Conservation (phyloP, 345 rosid genomes). For the Barbarea vulgaris region DNA sequence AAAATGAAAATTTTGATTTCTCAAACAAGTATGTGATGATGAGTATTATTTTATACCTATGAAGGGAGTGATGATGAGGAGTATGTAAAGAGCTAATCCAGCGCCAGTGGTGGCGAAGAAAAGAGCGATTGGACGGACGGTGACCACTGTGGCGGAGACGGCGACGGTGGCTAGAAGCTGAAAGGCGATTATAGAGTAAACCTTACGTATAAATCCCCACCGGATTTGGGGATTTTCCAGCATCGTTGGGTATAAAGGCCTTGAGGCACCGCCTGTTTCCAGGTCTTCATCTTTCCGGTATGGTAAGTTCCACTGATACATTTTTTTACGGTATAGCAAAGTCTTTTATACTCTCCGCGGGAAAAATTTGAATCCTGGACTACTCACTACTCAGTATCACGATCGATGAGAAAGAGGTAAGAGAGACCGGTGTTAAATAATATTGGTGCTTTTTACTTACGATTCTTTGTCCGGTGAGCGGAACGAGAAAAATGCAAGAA, state of each 20-base stretch:
- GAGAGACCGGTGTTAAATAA: too few relatives aligned
- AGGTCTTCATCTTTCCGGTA: slow-evolving; percentile 57
- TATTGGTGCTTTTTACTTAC: too few relatives aligned
- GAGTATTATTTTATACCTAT: slow-evolving; percentile 59
- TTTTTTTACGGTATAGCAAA: slow-evolving; percentile 2
- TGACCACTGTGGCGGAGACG: slow-evolving; percentile 68
- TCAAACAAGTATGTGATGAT: not conserved
- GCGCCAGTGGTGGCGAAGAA: slow-evolving; percentile 61
- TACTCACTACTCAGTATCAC: not conserved
- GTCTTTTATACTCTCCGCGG: not conserved
- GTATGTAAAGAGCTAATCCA: slow-evolving; percentile 65
- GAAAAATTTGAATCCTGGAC: not conserved
- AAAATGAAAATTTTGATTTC: not conserved
- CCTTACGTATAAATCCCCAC: slow-evolving; percentile 79
- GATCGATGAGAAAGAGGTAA: not conserved
- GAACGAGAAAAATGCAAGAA: not conserved
- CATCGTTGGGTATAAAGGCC: slow-evolving; percentile 74
- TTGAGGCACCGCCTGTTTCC: slow-evolving; percentile 62
- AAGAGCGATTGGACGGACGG: slow-evolving; percentile 59
- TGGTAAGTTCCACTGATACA: slow-evolving; percentile 55
- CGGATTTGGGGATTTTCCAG: slow-evolving; percentile 73
- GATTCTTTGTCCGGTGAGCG: not conserved
- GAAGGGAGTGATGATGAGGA: slow-evolving; percentile 65
- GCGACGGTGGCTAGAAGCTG: slow-evolving; percentile 73
- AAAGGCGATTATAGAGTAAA: slow-evolving; percentile 64